These are phyloP conservation scores for Boehmeria nivea DNA, from an alignment of 306 rosid genomes.

Conservation along the genomic window DNA sequence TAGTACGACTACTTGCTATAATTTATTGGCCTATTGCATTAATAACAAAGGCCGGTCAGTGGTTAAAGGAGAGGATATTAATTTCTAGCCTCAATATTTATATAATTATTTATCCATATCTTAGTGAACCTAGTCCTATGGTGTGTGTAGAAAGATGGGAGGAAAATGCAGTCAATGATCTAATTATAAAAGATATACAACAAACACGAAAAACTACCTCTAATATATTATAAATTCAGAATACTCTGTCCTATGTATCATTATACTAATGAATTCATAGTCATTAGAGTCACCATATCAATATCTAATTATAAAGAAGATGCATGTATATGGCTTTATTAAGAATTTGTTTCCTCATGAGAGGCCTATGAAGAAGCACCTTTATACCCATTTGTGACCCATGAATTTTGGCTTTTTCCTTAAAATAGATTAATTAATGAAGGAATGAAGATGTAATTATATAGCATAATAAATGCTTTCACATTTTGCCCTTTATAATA, in stretches of 20 bases:
- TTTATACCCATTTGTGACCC: slow-evolving; percentile 27
- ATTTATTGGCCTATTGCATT: background rate
- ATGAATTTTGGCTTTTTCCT: slow-evolving; percentile 50
- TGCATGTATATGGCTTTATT: slow-evolving; percentile 2
- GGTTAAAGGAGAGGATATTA: slow-evolving; percentile 8
- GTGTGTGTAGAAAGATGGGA: background rate
- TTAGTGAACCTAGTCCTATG: no score
- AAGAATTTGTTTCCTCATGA: slow-evolving; percentile 9
- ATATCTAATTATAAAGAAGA: slow-evolving; percentile 16
- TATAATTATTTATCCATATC: slow-evolving; percentile 6
- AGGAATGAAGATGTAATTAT: slow-evolving; percentile 31
- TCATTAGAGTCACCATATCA: slow-evolving; percentile 27
- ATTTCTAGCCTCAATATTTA: background rate
- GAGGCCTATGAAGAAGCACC: slow-evolving; percentile 20
- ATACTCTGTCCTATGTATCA: no score
- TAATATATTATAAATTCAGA: no score
- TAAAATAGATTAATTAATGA: slow-evolving; percentile 16
- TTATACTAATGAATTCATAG: slow-evolving; percentile 3
- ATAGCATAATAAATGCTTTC: slow-evolving; percentile 27
- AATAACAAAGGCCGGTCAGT: slow-evolving; percentile 5
- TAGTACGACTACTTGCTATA: slow-evolving; percentile 1
- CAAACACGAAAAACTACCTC: background rate
- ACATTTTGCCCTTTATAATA: slow-evolving; percentile 23
- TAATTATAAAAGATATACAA: background rate
- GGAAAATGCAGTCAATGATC: no score